Evolutionary conservation across 805 yeast species (phyloP), one percentile per base, ranked within the genome.

Genomic region (Metschnikowia kunwiensis): DNA sequence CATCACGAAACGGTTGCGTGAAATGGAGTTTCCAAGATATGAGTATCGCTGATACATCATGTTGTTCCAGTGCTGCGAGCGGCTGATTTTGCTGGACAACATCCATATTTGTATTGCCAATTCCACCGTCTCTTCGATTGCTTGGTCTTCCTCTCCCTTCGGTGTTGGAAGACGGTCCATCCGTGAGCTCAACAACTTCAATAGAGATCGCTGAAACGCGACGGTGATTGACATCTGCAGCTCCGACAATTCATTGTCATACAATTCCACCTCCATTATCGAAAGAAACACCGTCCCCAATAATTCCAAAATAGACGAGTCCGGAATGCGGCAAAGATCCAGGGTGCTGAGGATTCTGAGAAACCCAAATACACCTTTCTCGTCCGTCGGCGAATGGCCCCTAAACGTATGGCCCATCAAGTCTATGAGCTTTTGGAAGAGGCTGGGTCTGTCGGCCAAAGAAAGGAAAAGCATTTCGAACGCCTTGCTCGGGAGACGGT

Each of bases 121-220:
- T 36, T 65, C 70, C 8, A 65, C 50, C 3, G 51, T 30, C 16
- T 34, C 42, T 5, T 43, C 54, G 1, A 57, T 43, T 23, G 35
- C 34, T 2, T 32, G 34, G 19, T 63, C 68, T 10, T 53, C 53
- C 1, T 38, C 15, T 5, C 45, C 23, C 15, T 50, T 53, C 4
- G 53, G 50, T 23, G 58, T 37, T 1, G 72, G 69, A 21, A 62
- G 50, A 12, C 66, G 44, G 4, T 68, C 60, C 72, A 68, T 66
- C 19, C 54, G 58, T 7, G 31, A 32, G 31, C 60, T 54, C 5
- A 65, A 41, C 15, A 54, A 36, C 10, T 23, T 24, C 26, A 41
- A 18, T 27, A 45, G 26, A n/a, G 29, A 11, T 25, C 34, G 24
- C 26, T 30, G 34, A 49, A 44, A 36, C 25, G 46, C 17, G 21